Base-by-base conservation (phyloP, 768 basidiomycete species). In the Amanita exitialis region DNA sequence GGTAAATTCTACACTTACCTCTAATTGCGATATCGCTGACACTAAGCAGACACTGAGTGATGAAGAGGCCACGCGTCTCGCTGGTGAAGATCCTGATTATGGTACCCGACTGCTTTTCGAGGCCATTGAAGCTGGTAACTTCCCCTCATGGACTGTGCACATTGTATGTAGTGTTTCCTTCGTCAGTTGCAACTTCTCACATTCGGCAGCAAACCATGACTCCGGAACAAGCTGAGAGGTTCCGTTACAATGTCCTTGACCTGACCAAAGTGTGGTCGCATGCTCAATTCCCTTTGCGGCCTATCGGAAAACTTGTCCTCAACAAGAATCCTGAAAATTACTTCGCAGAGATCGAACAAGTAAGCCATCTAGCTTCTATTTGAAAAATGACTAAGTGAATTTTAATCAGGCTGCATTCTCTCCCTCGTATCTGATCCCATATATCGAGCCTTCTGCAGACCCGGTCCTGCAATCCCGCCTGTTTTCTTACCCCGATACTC, bases 321-420 rank as follows among this genome's bases (percentile, higher is more conserved):
- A 77, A 90, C 64, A 76, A 86, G 67, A 86, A 87, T 61, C 72
- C 76, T 16, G 72, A 83, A 63, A 90, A 91, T 71, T 96, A 91
- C 78, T 96, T 96, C 53, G 83, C 91, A 46, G 94, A 97, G 71
- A 83, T 93, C 42, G 94, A 98, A 66, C 92, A 97, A 72, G 86
- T 88, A 32, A 37, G n/a, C 18, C 6, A 13, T 9, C 25, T 20
- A 57, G 74, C 54, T 28, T 37, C 62, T 58, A 56, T 64, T 66
- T 13, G 7, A 27, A 34, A n/a, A 7, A 16, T 44, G 20, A 16
- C 42, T 3, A 27, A 9, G 9, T 30, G 4, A 30, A 6, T 15
- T 13, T 44, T 23, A 38, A 42, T n/a, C 8, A 85, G 77, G 73
- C 69, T 53, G 92, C 92, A 2, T 94, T 90, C 75, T 79, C 90